Percentiles rank a stretch among this genome's conserved stretches.
phyloP scores from a whole-genome alignment of 2,329 filamentous ascomycete species.

The Rhinocladiella similis region DNA sequence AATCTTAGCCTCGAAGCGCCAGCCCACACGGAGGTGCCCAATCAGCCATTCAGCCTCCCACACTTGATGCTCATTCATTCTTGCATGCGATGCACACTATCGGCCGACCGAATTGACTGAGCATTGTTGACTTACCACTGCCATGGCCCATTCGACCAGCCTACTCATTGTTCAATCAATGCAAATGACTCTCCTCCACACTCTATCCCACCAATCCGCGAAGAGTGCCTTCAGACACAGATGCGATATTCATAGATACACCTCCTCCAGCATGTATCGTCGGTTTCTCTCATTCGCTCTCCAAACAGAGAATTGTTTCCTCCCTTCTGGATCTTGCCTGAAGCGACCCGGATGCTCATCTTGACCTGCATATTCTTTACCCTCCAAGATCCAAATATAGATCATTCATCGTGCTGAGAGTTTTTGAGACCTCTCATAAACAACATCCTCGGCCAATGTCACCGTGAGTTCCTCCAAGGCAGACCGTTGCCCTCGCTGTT shows the following conservation, averaged over 20 bases:
- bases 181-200: constrained; percentile 17
- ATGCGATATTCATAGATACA: constrained; percentile 32
- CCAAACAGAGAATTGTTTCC: constrained; percentile 21
- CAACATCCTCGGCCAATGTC: constrained; percentile 25
- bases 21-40: constrained; percentile 14
- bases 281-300: constrained; percentile 29
- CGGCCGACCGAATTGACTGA: constrained; percentile 26
- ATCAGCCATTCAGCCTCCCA: constrained; percentile 14
- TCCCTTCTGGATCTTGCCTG: constrained; percentile 19
- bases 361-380: constrained; percentile 15
- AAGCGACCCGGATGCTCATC: constrained; percentile 24
- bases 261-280: constrained; percentile 19
- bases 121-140: constrained; percentile 11
- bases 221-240: constrained; percentile 25
- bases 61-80: constrained; percentile 53
- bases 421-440: constrained; percentile 22
- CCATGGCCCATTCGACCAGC: constrained; percentile 21
- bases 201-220: constrained; percentile 25
- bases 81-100: constrained; percentile 52
- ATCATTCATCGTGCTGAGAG: constrained; percentile 13
- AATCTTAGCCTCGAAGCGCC: constrained; percentile 27
- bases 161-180: constrained; percentile 22
- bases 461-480: constrained; percentile 25
- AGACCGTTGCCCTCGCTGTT: constrained; percentile 29
- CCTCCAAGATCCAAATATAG: constrained; percentile 25